A percentile compares a stretch with the other conserved stretches of the same genome.
These are phyloP conservation scores for Calonectria honghensis DNA, from an alignment of 2,329 filamentous ascomycete species.

Conservation along the genomic window DNA sequence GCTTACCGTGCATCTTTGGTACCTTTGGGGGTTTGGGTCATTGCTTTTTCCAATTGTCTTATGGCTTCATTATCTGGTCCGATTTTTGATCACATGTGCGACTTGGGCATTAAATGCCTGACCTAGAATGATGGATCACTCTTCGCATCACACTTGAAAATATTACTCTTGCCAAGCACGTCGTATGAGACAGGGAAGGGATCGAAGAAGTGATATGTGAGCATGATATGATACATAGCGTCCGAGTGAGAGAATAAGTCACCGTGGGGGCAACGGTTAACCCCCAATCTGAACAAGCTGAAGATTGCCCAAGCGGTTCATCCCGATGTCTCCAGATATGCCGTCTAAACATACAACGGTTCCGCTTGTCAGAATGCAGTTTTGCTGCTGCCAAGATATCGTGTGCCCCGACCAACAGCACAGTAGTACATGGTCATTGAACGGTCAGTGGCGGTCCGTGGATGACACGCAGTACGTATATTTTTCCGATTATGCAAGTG, in stretches of 20 bases:
- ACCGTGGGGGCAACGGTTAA: not conserved
- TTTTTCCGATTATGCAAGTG: slow-evolving; percentile 33
- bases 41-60: not conserved
- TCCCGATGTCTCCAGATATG: not conserved
- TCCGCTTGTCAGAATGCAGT: not conserved
- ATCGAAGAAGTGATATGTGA: slow-evolving; percentile 8
- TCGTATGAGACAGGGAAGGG: too few species aligned
- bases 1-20: too few species aligned
- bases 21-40: not conserved
- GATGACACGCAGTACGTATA: slow-evolving; percentile 6
- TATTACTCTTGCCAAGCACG: not conserved
- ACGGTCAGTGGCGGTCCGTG: not conserved
- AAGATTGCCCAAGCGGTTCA: not conserved
- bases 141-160: not conserved
- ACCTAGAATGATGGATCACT: not conserved
- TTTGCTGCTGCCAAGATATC: not conserved
- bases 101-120: not conserved
- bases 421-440: not conserved
- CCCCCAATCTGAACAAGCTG: not conserved
- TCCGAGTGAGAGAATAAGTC: not conserved
- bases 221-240: slow-evolving; percentile 7
- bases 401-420: not conserved
- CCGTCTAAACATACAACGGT: not conserved
- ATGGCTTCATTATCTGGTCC: not conserved
- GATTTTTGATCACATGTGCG: not conserved